phyloP scores from a whole-genome alignment of 495 filamentous ascomycete genomes.

The Aspergillus cavernicola region DNA sequence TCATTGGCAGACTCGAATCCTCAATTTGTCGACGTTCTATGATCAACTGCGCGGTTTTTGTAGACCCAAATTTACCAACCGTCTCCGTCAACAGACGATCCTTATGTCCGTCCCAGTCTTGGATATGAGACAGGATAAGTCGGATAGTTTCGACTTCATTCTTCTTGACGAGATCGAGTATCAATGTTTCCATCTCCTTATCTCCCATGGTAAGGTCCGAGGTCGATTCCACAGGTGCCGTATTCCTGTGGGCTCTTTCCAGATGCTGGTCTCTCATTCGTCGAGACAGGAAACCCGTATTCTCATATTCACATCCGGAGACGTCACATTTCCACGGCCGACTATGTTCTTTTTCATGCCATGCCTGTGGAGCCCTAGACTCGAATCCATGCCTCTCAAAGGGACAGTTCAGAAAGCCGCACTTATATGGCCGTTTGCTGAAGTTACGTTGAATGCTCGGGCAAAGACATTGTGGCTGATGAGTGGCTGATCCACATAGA shows the following conservation, averaged over 20 bases:
- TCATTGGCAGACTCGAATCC: no score
- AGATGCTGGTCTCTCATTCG: background rate
- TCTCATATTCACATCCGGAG: constrained; percentile 1
- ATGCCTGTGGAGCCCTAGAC: background rate
- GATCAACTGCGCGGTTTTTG: no score
- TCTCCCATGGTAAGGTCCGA: background rate
- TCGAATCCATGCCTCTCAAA: background rate
- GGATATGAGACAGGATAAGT: background rate
- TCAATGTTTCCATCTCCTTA: background rate
- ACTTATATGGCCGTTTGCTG: background rate
- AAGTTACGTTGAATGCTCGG: background rate
- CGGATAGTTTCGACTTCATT: background rate
- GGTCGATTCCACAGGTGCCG: no score
- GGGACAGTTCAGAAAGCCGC: background rate
- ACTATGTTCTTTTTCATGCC: background rate
- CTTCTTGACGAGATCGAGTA: background rate
- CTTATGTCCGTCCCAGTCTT: no score
- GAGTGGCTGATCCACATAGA: background rate
- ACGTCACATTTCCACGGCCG: background rate
- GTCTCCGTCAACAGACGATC: no score
- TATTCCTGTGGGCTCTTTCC: background rate
- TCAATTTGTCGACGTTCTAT: no score
- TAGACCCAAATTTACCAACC: no score
- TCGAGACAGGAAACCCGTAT: background rate
- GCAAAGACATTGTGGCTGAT: background rate